These are phyloP conservation scores for Imleria badia DNA, from an alignment of 768 basidiomycete genomes.

Conservation along the genomic window DNA sequence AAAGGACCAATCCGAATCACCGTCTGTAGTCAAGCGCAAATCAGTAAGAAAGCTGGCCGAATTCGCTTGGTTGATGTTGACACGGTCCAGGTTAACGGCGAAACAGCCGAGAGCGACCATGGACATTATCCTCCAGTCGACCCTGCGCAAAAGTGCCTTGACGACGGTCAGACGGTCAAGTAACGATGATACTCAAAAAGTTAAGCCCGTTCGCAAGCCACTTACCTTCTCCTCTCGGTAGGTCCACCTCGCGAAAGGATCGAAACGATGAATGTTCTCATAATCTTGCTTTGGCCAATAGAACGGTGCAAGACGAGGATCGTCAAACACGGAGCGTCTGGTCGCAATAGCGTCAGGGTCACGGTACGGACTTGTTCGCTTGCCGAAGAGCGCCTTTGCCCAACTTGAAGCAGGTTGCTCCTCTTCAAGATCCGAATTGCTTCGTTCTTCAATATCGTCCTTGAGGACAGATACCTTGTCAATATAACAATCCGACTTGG, in stretches of 20 bases:
- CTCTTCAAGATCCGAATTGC: background rate
- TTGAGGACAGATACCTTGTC: background rate
- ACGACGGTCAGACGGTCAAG: background rate
- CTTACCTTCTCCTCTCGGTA: constrained; percentile 49
- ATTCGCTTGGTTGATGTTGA: constrained; percentile 56
- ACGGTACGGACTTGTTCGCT: background rate
- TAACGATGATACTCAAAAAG: too few species aligned
- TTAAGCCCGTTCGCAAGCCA: background rate
- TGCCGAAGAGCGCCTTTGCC: constrained; percentile 4
- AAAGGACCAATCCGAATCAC: background rate
- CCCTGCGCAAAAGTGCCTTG: constrained; percentile 49
- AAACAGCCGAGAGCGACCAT: constrained; percentile 58
- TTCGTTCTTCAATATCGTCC: background rate
- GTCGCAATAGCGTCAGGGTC: constrained; percentile 45
- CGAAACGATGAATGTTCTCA: constrained; percentile 57
- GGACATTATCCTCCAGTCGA: constrained; percentile 61
- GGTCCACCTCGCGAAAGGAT: constrained; percentile 58
- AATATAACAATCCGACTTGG: background rate
- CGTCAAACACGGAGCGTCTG: constrained; percentile 52
- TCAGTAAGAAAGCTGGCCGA: constrained; percentile 58
- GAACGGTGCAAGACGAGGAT: constrained; percentile 35
- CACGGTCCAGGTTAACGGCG: constrained; percentile 52
- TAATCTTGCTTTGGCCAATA: constrained; percentile 48
- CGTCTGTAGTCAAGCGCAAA: constrained; percentile 44
- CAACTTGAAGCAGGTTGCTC: background rate